These are phyloP conservation scores for Tarenaya hassleriana DNA, from an alignment of 345 rosid genomes.

Conservation along the genomic window DNA sequence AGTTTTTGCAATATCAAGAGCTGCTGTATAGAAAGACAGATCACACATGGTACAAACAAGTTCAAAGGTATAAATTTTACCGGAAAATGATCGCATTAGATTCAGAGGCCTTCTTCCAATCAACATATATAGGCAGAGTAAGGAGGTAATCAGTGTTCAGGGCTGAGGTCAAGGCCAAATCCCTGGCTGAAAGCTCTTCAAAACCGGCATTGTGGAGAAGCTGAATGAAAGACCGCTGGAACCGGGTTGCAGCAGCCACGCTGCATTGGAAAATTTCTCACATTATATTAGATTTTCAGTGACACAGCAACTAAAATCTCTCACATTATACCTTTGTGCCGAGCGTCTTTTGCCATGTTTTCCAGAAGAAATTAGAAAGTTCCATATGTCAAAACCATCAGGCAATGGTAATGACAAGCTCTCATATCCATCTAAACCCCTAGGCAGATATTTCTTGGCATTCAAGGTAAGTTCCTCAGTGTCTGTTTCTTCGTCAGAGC, in stretches of 20 bases:
- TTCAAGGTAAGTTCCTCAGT: constrained; percentile 14
- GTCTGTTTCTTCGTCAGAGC: constrained; percentile 19
- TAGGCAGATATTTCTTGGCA: constrained; percentile 18
- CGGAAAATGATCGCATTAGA: constrained; percentile 89
- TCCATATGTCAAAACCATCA: constrained; percentile 42
- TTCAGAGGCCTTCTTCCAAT: constrained; percentile 82
- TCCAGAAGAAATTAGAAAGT: constrained; percentile 38
- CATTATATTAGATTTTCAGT: constrained; percentile 2
- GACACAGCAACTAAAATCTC: neutral
- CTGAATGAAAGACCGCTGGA: constrained; percentile 90
- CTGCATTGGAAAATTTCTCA: constrained; percentile 31
- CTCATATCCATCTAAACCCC: constrained; percentile 20
- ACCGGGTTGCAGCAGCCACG: constrained; percentile 67
- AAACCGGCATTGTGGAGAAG: constrained; percentile 79
- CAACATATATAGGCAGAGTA: constrained; percentile 81
- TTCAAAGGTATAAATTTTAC: constrained; percentile 27
- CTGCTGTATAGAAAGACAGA: neutral
- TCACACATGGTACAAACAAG: neutral
- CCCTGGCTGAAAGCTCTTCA: constrained; percentile 81
- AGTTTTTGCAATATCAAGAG: constrained; percentile 2
- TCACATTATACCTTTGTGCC: constrained; percentile 25
- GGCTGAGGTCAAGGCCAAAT: constrained; percentile 80
- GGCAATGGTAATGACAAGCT: constrained; percentile 33
- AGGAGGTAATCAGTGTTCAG: constrained; percentile 90
- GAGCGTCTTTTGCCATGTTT: constrained; percentile 34